phyloP scores from a whole-genome alignment of 768 basidiomycete genomes.

The Termitomyces heimii region DNA sequence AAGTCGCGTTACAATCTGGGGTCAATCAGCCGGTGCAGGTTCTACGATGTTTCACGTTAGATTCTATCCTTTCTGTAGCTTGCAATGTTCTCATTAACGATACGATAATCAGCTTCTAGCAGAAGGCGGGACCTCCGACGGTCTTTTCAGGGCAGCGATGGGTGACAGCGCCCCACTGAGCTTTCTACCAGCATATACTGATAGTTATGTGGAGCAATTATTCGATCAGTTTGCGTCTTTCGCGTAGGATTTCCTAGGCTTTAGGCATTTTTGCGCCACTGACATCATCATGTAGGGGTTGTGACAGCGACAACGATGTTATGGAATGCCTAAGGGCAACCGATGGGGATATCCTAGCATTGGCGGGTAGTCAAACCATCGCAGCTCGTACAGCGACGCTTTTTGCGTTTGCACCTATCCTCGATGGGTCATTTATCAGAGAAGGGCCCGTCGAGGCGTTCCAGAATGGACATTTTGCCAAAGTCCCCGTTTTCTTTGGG shows the following conservation, averaged over 20 bases:
- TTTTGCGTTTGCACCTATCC: slow-evolving; percentile 31
- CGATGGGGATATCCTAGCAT: slow-evolving; percentile 19
- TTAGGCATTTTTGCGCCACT: not conserved
- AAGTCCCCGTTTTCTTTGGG: slow-evolving; percentile 35
- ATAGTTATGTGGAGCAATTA: slow-evolving; percentile 26
- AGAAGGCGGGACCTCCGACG: slow-evolving; percentile 29
- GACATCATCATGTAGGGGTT: slow-evolving; percentile 7
- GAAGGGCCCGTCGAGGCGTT: slow-evolving; percentile 35
- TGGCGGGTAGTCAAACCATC: slow-evolving; percentile 25
- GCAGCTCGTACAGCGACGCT: slow-evolving; percentile 25
- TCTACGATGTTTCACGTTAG: slow-evolving; percentile 33
- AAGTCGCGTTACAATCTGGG: slow-evolving; percentile 36
- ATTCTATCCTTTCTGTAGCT: not conserved
- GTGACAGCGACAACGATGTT: slow-evolving; percentile 14
- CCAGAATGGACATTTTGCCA: slow-evolving; percentile 26
- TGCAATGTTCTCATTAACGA: not conserved
- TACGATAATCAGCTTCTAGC: slow-evolving; percentile 26
- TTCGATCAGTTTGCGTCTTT: slow-evolving; percentile 28
- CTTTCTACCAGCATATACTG: slow-evolving; percentile 25
- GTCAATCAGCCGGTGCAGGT: slow-evolving; percentile 36
- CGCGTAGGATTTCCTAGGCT: slow-evolving; percentile 22
- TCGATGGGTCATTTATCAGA: slow-evolving; percentile 27
- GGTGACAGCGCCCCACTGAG: slow-evolving; percentile 37
- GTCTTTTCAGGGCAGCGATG: slow-evolving; percentile 35
- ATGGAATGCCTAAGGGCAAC: slow-evolving; percentile 29